These are phyloP conservation scores for Hypoxylon sp. DNA, from an alignment of 2,329 filamentous ascomycete species.

Conservation along the genomic window DNA sequence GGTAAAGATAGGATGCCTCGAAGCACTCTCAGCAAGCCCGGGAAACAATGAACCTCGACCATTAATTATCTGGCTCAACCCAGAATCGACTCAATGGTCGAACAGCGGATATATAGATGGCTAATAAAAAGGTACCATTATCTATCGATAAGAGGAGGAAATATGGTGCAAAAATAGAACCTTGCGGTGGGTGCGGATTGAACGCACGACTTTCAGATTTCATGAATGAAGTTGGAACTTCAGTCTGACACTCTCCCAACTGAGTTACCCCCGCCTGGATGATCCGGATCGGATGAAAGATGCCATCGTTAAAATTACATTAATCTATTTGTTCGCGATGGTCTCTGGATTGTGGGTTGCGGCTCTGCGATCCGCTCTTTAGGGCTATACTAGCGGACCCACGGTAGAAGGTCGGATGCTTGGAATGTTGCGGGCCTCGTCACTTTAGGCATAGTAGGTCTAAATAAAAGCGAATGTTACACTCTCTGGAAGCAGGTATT, in stretches of 20 bases:
- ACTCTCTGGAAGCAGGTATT: no score
- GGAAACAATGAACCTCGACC: background rate
- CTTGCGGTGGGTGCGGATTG: conserved; percentile 38
- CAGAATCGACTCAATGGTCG: background rate
- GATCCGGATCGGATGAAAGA: conserved; percentile 5
- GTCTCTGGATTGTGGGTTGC: background rate
- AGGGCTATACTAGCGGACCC: background rate
- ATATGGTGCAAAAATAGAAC: conserved; percentile 1
- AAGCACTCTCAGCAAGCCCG: background rate
- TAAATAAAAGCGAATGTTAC: no score
- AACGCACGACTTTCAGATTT: conserved; percentile 42
- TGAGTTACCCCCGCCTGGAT: conserved; percentile 33
- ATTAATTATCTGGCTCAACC: background rate
- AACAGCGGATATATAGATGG: background rate
- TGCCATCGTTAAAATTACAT: background rate
- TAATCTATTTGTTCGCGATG: background rate
- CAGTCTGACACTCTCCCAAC: conserved; percentile 43
- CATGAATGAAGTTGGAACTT: conserved; percentile 36
- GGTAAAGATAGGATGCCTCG: background rate
- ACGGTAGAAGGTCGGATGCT: background rate
- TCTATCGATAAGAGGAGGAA: background rate
- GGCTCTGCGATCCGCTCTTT: background rate
- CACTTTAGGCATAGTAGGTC: no score
- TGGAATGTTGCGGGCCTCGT: background rate
- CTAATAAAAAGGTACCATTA: background rate